These are phyloP conservation scores for Cladosporium sp. DNA, from an alignment of 2,329 filamentous ascomycete species.

Conservation along the genomic window DNA sequence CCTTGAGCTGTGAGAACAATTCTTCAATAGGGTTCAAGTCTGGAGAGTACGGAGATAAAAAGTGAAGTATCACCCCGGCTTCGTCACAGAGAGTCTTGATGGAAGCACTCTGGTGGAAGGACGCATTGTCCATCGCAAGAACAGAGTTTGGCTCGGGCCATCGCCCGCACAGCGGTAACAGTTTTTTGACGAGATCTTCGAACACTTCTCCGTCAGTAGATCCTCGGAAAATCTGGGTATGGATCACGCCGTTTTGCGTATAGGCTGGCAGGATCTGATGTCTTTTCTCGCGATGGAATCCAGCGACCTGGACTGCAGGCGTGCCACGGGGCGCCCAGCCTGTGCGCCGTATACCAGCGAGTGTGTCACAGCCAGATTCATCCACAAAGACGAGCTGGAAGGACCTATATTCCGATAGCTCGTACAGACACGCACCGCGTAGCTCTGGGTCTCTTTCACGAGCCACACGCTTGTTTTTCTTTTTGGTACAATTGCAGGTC, in stretches of 20 bases:
- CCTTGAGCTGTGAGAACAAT: slow-evolving; percentile 30
- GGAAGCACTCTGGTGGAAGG: not conserved
- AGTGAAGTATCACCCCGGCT: slow-evolving; percentile 18
- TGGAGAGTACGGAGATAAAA: slow-evolving; percentile 23
- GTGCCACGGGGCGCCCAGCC: slow-evolving; percentile 15
- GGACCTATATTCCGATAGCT: slow-evolving; percentile 13
- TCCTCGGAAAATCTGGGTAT: slow-evolving; percentile 12
- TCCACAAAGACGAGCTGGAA: slow-evolving; percentile 20
- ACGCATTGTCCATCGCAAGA: slow-evolving; percentile 7
- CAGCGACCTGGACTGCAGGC: slow-evolving; percentile 12
- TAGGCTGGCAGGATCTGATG: slow-evolving; percentile 18
- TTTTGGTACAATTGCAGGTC: not conserved
- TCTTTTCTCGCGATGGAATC: slow-evolving; percentile 19
- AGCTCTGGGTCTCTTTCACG: slow-evolving; percentile 1
- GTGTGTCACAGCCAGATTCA: slow-evolving; percentile 15
- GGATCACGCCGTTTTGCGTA: slow-evolving; percentile 10
- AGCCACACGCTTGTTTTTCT: slow-evolving; percentile 4
- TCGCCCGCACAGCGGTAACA: slow-evolving; percentile 13
- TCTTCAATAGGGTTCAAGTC: slow-evolving; percentile 25
- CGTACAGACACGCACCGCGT: slow-evolving; percentile 12
- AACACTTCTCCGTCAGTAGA: slow-evolving; percentile 10
- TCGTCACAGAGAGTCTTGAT: slow-evolving; percentile 19
- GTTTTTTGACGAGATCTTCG: slow-evolving; percentile 9
- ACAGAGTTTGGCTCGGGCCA: slow-evolving; percentile 18
- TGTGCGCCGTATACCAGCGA: slow-evolving; percentile 14